Conservation (phyloP, 192 early-diverging fungal species). For the Podila epigama region DNA sequence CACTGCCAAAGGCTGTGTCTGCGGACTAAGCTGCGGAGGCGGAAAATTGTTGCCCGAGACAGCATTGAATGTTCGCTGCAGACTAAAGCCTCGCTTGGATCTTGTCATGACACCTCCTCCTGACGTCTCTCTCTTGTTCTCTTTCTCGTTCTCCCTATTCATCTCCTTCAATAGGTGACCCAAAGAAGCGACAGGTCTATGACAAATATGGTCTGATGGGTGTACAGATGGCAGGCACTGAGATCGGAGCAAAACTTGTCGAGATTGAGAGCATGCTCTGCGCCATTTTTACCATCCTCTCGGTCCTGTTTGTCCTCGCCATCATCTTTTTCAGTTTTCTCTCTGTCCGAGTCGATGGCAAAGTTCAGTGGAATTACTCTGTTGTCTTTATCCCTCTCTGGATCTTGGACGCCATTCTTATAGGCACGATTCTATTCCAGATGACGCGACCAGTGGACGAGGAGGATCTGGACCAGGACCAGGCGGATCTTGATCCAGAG, state of each 20-base stretch:
- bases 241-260: conserved; percentile 72
- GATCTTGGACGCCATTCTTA: conserved; percentile 66
- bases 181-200: conserved; percentile 87
- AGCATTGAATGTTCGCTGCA: too few species aligned
- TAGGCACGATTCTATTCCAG: conserved; percentile 43
- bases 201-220: conserved; percentile 89
- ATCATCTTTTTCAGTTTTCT: conserved; percentile 88
- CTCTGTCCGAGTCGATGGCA: conserved; percentile 75
- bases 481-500: conserved; percentile 56
- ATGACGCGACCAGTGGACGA: conserved; percentile 29
- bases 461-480: conserved; percentile 54
- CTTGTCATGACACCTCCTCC: too few species aligned
- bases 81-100: too few species aligned
- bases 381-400: conserved; percentile 87
- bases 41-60: too few species aligned
- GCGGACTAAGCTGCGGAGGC: too few species aligned
- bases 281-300: conserved; percentile 60
- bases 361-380: conserved; percentile 72
- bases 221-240: conserved; percentile 74
- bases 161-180: conserved; percentile 72
- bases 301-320: conserved; percentile 63
- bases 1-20: too few species aligned
- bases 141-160: too few species aligned
- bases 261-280: conserved; percentile 71
- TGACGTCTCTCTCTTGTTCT: background rate